Evolutionary conservation across 306 rosid genomes (phyloP).

Genomic region (Cicer pinnatifidum): DNA sequence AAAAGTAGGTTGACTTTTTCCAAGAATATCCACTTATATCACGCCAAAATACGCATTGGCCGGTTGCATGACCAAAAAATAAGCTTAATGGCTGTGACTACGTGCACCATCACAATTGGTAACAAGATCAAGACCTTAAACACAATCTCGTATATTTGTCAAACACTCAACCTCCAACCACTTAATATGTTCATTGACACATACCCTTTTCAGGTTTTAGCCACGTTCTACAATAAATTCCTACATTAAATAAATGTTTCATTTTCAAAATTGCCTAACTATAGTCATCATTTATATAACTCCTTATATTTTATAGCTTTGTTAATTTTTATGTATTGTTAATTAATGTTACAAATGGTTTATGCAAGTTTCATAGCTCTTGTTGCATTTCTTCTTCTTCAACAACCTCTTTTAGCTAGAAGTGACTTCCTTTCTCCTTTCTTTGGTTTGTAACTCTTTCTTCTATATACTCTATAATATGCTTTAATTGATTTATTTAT

Average conservation of each 20-base stretch:
- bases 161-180: conserved; percentile 13
- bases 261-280: conserved; percentile 14
- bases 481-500: conserved; percentile 1
- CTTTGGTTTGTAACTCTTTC: conserved; percentile 55
- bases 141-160: neutral
- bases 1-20: neutral
- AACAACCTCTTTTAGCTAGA: conserved; percentile 51
- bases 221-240: neutral
- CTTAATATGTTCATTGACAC: neutral
- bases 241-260: neutral
- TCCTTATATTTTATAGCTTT: neutral
- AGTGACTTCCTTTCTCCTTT: conserved; percentile 60
- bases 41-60: neutral
- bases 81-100: neutral
- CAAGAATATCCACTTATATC: neutral
- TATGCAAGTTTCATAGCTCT: conserved; percentile 36
- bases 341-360: conserved; percentile 53
- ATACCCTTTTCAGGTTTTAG: neutral
- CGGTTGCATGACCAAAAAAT: conserved; percentile 9
- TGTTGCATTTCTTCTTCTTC: conserved; percentile 51
- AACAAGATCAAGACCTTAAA: neutral
- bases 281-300: neutral
- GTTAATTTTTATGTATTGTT: neutral
- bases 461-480: conserved; percentile 2
- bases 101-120: conserved; percentile 11